Base-by-base conservation (phyloP, 352 stramenopile genomes). In the Pythium periplocum region DNA sequence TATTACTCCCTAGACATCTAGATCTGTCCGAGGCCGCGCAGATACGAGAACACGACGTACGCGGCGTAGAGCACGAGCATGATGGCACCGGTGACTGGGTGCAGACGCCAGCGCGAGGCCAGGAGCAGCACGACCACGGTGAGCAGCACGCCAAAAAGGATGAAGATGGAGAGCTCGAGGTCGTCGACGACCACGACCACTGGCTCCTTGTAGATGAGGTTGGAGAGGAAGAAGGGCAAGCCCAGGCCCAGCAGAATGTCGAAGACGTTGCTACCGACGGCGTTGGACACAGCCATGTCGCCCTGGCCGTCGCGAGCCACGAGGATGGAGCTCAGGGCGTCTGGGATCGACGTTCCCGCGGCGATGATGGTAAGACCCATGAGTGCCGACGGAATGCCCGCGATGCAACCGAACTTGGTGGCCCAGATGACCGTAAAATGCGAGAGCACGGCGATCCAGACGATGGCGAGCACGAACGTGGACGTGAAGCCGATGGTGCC, bases 351-450 rank as follows among this genome's bases (percentile, higher is more conserved):
- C 35, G 83, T 87, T 9, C 84, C 84, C 0, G 79, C 75, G 0
- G 84, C 84, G 37, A 95, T 74, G 48, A 93, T 81, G 41, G 84
- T 95, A 30, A 92, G 67, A 7, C 84, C 84, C 66, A 90, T 90
- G 41, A 91, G 61, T 5, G 78, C 57, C 17, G 83, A 86, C 48
- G 83, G 77, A 43, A 86, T 86, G 5, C 75, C 71, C 32, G 81
- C 70, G 43, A 88, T 77, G 45, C 78, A 87, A 34, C 78, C 78
- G 34, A 88, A 75, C 46, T 73, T 80, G 37, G 75, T 84, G 30
- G 71, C 73, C 42, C 74, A 86, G 4, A 66, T 59, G 6, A 93
- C 68, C 0, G 81, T 87, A 44, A 73, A 86, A 48, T 90, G 77
- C 6, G 78, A 90, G 0, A 93, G 70, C 31, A 93, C 59, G 17